Evolutionary conservation across 1,284 basidiomycete species (phyloP).

Genomic region (Cryptococcus maquisensis): DNA sequence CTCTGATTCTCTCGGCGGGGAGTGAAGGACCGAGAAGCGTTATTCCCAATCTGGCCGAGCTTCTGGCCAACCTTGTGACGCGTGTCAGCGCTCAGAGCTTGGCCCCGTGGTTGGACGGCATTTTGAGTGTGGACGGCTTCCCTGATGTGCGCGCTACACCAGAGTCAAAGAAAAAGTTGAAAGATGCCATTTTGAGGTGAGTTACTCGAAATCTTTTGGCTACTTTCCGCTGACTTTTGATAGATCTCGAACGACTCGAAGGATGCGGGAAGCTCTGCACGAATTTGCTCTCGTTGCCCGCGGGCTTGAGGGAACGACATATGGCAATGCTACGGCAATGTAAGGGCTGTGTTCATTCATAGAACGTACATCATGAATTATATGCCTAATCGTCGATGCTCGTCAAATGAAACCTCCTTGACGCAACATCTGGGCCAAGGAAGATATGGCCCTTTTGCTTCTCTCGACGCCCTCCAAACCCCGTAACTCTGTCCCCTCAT

Average conservation of each 20-base stretch:
- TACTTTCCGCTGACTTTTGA: neutral
- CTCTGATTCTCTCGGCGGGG: conserved; percentile 70
- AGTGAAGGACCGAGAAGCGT: conserved; percentile 74
- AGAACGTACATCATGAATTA: neutral
- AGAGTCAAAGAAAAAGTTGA: conserved; percentile 71
- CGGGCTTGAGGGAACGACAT: conserved; percentile 47
- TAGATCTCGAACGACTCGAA: conserved; percentile 43
- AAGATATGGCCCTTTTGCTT: conserved; percentile 10
- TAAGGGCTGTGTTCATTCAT: neutral
- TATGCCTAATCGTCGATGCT: neutral
- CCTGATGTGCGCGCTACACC: conserved; percentile 46
- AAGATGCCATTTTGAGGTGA: conserved; percentile 67
- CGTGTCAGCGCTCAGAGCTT: conserved; percentile 56
- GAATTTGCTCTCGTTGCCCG: conserved; percentile 49
- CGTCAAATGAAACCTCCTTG: conserved; percentile 18
- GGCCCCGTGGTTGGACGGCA: conserved; percentile 65
- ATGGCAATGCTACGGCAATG: conserved; percentile 47
- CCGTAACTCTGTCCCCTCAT: neutral
- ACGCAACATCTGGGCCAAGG: conserved; percentile 8
- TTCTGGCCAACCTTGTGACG: conserved; percentile 63
- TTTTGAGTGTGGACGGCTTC: conserved; percentile 57
- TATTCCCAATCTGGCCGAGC: conserved; percentile 75
- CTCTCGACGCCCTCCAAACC: conserved; percentile 17
- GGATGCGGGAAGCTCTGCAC: conserved; percentile 49
- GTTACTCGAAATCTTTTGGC: neutral